phyloP scores from a whole-genome alignment of 495 filamentous ascomycete species.

The Pyrenula aspistea region DNA sequence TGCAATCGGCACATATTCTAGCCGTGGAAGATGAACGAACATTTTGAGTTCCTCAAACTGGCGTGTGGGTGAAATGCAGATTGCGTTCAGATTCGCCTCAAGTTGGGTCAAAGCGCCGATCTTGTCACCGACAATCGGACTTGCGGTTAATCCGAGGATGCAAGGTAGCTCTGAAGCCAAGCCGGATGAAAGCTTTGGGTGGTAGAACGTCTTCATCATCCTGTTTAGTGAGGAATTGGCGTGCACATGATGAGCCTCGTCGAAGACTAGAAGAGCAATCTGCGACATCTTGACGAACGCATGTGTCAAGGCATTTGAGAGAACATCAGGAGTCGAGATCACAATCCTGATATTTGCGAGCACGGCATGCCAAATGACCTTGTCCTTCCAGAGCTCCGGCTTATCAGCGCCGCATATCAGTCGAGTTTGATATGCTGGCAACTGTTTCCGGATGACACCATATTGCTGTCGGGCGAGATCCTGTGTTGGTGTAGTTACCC shows the following conservation, averaged over 20 bases:
- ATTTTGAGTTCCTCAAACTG: constrained; percentile 59
- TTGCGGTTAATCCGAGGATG: constrained; percentile 79
- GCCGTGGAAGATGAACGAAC: constrained; percentile 52
- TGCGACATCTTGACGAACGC: constrained; percentile 60
- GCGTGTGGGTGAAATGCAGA: constrained; percentile 57
- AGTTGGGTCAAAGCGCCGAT: constrained; percentile 11
- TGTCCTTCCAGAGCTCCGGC: constrained; percentile 64
- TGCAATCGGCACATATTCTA: constrained; percentile 14
- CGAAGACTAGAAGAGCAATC: constrained; percentile 68
- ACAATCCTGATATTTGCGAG: constrained; percentile 58
- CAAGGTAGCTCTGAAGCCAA: constrained; percentile 39
- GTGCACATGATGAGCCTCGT: constrained; percentile 48
- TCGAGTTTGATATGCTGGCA: constrained; percentile 49
- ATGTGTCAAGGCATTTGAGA: constrained; percentile 69
- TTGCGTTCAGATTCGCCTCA: constrained; percentile 64
- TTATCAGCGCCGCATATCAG: constrained; percentile 57
- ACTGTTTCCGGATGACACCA: constrained; percentile 44
- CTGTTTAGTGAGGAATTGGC: constrained; percentile 50
- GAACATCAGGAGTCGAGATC: constrained; percentile 65
- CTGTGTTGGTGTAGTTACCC: constrained; percentile 79
- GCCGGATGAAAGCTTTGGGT: constrained; percentile 22
- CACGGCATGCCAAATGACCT: constrained; percentile 59
- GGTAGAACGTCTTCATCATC: constrained; percentile 74
- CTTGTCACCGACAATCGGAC: constrained; percentile 48
- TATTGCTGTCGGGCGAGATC: constrained; percentile 64